Percentiles rank a stretch among this genome's conserved stretches.
Conservation (phyloP, 2,329 filamentous ascomycete species). For the Albophoma yamanashiensis region DNA sequence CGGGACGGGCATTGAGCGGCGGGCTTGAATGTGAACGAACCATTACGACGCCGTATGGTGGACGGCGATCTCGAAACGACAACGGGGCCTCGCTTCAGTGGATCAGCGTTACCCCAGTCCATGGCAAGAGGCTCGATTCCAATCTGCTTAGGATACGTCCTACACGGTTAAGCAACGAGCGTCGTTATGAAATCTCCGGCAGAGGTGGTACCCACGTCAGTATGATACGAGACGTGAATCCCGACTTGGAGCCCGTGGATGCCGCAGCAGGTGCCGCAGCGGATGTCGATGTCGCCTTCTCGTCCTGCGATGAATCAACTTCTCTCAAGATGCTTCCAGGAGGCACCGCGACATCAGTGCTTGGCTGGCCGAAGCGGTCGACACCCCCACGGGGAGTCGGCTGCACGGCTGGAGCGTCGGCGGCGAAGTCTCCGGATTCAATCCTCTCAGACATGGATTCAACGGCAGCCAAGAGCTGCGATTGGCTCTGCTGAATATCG, state of each 20-base stretch:
- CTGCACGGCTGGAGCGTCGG: slow-evolving; percentile 2
- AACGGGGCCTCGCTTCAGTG: slow-evolving; percentile 69
- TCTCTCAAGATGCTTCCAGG: background rate
- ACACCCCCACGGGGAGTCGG: background rate
- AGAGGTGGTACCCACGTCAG: slow-evolving; percentile 32
- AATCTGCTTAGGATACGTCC: slow-evolving; percentile 85
- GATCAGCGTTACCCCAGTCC: slow-evolving; percentile 75
- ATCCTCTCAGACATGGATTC: slow-evolving; percentile 25
- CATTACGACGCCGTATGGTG: slow-evolving; percentile 73
- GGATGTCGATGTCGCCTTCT: background rate
- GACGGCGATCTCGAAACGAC: slow-evolving; percentile 69
- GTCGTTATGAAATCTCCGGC: background rate
- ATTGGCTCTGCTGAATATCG: slow-evolving; percentile 31
- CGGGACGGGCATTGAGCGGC: background rate
- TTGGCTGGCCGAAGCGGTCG: background rate
- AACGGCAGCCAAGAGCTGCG: slow-evolving; percentile 27
- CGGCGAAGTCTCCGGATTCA: slow-evolving; percentile 5
- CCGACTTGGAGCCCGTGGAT: slow-evolving; percentile 26
- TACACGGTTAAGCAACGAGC: slow-evolving; percentile 14
- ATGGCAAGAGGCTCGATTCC: slow-evolving; percentile 86
- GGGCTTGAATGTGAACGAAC: slow-evolving; percentile 31
- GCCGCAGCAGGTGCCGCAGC: slow-evolving; percentile 13
- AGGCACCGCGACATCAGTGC: background rate
- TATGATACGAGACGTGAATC: slow-evolving; percentile 43
- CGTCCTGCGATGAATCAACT: background rate